Conservation (phyloP, 441 rosid genomes). For the Pelargonium cotyledonis region DNA sequence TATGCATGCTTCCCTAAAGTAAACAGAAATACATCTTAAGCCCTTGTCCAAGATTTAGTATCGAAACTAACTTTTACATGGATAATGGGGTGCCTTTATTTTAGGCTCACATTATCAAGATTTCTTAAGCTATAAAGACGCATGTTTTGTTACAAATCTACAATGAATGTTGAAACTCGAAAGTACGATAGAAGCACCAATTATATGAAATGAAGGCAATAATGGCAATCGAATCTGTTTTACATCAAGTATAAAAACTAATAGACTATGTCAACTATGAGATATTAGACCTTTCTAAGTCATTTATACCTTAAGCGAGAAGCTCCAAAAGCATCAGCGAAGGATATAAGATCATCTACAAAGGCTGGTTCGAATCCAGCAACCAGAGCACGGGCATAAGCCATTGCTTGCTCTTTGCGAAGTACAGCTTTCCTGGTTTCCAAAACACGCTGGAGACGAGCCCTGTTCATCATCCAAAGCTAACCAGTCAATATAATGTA, state of each 20-base stretch:
- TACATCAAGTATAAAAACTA: neutral
- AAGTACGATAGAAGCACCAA: neutral
- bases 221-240: neutral
- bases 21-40: constrained; percentile 7
- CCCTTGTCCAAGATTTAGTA: neutral
- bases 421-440: constrained; percentile 74
- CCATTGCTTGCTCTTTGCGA: constrained; percentile 96
- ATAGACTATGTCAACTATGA: too few species aligned
- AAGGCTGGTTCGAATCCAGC: constrained; percentile 70
- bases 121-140: neutral
- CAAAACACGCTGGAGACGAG: constrained; percentile 75
- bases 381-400: constrained; percentile 87
- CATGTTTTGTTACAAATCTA: neutral
- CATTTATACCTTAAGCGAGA: constrained; percentile 62
- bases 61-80: too few species aligned
- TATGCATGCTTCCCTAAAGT: constrained; percentile 77
- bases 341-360: constrained; percentile 66
- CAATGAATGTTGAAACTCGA: neutral
- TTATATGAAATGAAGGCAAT: neutral
- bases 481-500: constrained; percentile 21
- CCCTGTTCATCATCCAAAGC: constrained; percentile 42
- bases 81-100: neutral
- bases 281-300: too few species aligned
- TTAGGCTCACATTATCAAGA: neutral
- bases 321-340: constrained; percentile 91